Percentiles rank a stretch among this genome's conserved stretches.
These are phyloP conservation scores for Sporothrix euskadiensis DNA, from an alignment of 2,329 filamentous ascomycete genomes.

Conservation along the genomic window DNA sequence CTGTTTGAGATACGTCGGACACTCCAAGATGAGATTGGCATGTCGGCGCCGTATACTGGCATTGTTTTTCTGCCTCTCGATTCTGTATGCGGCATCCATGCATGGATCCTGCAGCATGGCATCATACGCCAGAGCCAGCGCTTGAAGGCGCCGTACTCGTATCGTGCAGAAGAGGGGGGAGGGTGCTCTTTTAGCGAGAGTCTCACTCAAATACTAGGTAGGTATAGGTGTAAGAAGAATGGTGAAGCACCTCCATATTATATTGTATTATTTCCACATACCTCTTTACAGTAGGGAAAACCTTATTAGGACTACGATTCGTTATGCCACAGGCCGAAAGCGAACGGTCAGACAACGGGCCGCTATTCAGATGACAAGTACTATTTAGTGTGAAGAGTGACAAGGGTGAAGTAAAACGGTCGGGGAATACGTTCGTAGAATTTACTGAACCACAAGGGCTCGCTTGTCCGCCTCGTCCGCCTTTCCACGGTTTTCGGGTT, in stretches of 20 bases:
- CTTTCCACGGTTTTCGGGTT: not conserved
- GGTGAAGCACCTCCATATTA: not conserved
- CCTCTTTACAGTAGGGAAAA: not conserved
- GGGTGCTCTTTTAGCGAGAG: not conserved
- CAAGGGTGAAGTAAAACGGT: not conserved
- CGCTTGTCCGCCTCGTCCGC: not conserved
- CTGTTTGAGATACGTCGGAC: not conserved
- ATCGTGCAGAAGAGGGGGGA: not conserved
- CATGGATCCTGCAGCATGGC: not conserved
- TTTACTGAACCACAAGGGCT: not conserved
- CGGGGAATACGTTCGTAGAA: not conserved
- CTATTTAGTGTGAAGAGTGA: not conserved
- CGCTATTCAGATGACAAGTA: not conserved
- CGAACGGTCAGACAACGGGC: not conserved
- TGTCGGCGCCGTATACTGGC: not conserved
- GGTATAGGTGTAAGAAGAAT: not conserved
- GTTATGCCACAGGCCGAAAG: not conserved
- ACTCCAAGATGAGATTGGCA: not conserved
- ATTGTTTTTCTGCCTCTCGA: not conserved
- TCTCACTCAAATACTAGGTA: not conserved
- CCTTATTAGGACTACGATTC: not conserved
- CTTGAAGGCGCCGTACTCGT: not conserved
- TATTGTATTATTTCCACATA: constrained; percentile 2
- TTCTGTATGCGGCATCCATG: not conserved
- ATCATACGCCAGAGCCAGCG: not conserved